Evolutionary conservation across 1,139 yeast species (phyloP), one percentile per base, ranked within the genome.

Genomic region (Blastobotrys arbuscula): DNA sequence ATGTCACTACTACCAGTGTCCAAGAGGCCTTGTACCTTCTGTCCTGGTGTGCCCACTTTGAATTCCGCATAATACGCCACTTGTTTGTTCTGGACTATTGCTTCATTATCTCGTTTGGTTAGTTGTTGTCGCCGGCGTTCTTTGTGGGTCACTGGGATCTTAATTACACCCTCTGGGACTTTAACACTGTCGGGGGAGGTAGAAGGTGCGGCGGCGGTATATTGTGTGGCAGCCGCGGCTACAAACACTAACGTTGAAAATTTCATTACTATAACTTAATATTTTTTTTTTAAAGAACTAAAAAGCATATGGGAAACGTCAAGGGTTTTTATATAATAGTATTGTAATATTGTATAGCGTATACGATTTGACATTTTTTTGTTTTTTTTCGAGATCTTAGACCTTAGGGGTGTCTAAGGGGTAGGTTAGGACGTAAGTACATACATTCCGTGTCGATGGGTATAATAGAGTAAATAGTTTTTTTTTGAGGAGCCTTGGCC

Each of bases 31-130:
- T 70, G 69, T 23, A 82, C 75, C 12, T 69, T 61, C 55, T 78
- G 81, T 0, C 70, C 62, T 6, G 79, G 73, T 1, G 84, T 75
- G 2, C 92, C 90, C 18, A 83, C 59, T 19, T 64, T 59, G 16
- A 80, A 53, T 13, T 68, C 65, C 6, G 76, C 68, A n/a, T 73
- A 65, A 57, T 76, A 78, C 20, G 61, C 40, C 8, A 26, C 36
- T 15, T 42, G 36, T n/a, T 39, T 16, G 41, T 47, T 47, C 19
- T 38, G 12, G 20, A 47, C 12, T 1, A 38, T 28, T 9, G 24
- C 50, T 21, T 12, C 19, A 4, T 28, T 23, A 28, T 26, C 35
- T 20, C 42, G 35, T 23, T 39, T 39, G n/a, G 6, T 10, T 23
- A 23, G 13, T 28, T 3, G 13, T 5, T 9, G 10, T 5, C n/a